Base-by-base conservation (phyloP, 768 basidiomycete genomes). In the Paxillus rubicundulus region DNA sequence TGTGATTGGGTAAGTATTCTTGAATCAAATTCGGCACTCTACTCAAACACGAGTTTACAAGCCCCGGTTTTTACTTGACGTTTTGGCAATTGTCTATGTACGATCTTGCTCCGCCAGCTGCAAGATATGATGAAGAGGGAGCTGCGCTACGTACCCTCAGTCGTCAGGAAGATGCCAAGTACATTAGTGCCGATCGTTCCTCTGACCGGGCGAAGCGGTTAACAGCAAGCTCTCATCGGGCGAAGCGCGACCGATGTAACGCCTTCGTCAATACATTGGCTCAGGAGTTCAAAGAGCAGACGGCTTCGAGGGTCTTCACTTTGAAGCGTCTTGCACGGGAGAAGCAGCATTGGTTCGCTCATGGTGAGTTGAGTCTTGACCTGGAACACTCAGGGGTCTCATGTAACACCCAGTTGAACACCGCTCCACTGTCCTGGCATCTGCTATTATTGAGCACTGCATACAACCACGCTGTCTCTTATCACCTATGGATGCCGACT, bases 401-500 rank as follows among this genome's bases (percentile, higher is more conserved):
- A 60, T 54, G 7, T 21, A 16, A 16, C 34, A 9, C 16, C n/a
- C 49, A 69, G 68, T 71, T 27, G 68, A 70, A 27, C 61, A 70
- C 43, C 68, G 68, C 37, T 74, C 80, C 4, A 68, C 70, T 1
- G 69, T 75, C 4, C 76, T 91, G 37, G 80, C 81, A 6, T 74
- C 77, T 21, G 77, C 82, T 4, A 74, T 93, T 51, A 86, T 92
- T 55, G 91, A 97, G 64, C 84, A 96, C 63, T 98, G 97, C 66
- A 84, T 99, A 55, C 87, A 90, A 63, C 96, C 97, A 10, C 84
- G 97, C 27, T 89, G 87, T 58, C 74, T 98, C 37, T 74, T 98
- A n/a, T 96, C 96, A 0, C 94, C 94, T 0, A 91, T 94, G 83
- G 97, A 99, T 69, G 96, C 97, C 21, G 88, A 96, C 50, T 99